A percentile compares a stretch with the other conserved stretches of the same genome.
Conservation (phyloP, 2,329 filamentous ascomycete species). For the Colletotrichum musae region DNA sequence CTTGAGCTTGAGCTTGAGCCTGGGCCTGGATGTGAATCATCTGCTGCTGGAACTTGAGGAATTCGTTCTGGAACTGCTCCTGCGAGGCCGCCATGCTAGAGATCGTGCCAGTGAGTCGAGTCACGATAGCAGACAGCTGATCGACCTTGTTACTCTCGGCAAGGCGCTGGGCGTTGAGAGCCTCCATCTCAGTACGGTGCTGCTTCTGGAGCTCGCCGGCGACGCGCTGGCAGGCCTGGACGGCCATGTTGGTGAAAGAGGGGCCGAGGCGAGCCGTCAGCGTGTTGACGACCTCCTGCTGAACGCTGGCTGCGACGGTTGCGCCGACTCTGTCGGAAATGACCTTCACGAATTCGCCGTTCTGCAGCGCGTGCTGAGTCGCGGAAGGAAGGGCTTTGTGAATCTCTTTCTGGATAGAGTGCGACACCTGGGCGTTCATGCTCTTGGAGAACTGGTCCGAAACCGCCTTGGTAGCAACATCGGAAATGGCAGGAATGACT, state of each 20-base stretch:
- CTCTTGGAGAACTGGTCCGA: conserved; percentile 79
- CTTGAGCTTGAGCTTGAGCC: conserved; percentile 49
- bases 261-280: conserved; percentile 77
- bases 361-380: conserved; percentile 78
- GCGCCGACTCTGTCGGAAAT: conserved; percentile 81
- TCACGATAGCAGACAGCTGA: conserved; percentile 77
- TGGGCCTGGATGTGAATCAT: conserved; percentile 58
- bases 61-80: conserved; percentile 76
- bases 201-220: conserved; percentile 78
- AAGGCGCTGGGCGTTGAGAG: conserved; percentile 64
- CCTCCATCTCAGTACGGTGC: conserved; percentile 65
- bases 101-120: conserved; percentile 77
- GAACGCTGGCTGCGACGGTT: conserved; percentile 76
- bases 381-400: conserved; percentile 78
- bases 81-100: conserved; percentile 79
- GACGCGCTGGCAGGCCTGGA: conserved; percentile 77
- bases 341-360: conserved; percentile 78
- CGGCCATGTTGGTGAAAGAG: conserved; percentile 74
- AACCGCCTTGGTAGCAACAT: conserved; percentile 77
- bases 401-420: conserved; percentile 79
- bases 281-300: conserved; percentile 75
- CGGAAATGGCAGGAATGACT: conserved; percentile 81
- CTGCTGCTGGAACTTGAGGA: conserved; percentile 71
- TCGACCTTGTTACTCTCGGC: conserved; percentile 77
- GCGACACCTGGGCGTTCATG: conserved; percentile 76